Percentiles rank a stretch among this genome's conserved stretches.
Conservation (phyloP, 2,329 filamentous ascomycete species). For the Iodosphaeria phyllophila region DNA sequence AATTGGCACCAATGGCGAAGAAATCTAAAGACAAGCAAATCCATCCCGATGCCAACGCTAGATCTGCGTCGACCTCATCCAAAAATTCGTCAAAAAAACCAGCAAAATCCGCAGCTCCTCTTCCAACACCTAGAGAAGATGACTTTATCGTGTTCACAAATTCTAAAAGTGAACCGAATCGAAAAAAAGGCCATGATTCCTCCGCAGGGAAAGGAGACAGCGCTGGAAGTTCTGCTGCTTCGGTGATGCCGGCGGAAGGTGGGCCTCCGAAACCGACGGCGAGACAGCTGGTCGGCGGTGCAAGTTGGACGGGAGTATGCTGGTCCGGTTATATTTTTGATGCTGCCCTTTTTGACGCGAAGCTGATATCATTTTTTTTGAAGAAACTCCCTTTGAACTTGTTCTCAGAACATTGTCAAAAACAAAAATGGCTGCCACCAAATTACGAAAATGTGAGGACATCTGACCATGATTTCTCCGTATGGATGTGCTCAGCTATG, state of each 20-base stretch:
- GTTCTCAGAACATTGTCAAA: constrained; percentile 85
- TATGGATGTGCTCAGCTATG: constrained; percentile 8
- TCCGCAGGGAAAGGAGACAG: constrained; percentile 7
- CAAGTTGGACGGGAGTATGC: constrained; percentile 95
- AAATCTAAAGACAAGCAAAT: constrained; percentile 35
- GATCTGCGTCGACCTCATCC: constrained; percentile 10
- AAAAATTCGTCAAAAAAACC: constrained; percentile 14
- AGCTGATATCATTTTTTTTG: too few species aligned
- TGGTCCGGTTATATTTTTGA: too few species aligned
- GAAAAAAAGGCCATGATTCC: constrained; percentile 18
- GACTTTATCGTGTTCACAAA: constrained; percentile 39
- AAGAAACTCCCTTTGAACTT: constrained; percentile 92
- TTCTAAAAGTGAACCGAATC: constrained; percentile 32
- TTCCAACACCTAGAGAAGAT: constrained; percentile 23
- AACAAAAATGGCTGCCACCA: constrained; percentile 86
- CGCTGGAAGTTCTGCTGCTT: too few species aligned
- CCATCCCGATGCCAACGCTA: constrained; percentile 17
- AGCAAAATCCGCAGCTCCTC: constrained; percentile 13
- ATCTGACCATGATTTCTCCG: constrained; percentile 3
- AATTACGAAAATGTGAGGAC: constrained; percentile 62
- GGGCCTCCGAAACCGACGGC: constrained; percentile 41
- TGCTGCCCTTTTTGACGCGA: too few species aligned
- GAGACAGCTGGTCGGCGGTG: constrained; percentile 76
- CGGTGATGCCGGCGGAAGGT: constrained; percentile 14
- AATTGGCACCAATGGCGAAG: constrained; percentile 32